Percentiles rank a stretch among this genome's conserved stretches.
phyloP scores from a whole-genome alignment of 805 yeast species.

The Candida schatavii region DNA sequence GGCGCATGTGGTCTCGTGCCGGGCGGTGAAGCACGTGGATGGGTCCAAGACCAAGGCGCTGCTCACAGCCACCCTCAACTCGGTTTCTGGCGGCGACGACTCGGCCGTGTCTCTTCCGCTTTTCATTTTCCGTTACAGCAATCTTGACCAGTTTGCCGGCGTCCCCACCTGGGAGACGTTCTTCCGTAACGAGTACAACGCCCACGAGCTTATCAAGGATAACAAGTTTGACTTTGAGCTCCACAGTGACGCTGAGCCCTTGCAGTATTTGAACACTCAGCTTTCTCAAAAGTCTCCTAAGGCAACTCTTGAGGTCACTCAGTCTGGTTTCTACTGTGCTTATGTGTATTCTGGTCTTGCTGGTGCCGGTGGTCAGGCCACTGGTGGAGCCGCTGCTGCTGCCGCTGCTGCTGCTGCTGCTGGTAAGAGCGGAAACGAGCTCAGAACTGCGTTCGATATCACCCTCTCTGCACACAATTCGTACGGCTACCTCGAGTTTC shows the following conservation, averaged over 20 bases:
- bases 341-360: conserved; percentile 12
- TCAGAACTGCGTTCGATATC: conserved; percentile 9
- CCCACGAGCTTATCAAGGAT: conserved; percentile 10
- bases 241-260: neutral
- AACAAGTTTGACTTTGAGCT: conserved; percentile 12
- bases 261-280: neutral
- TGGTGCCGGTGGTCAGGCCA: neutral
- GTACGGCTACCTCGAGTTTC: conserved; percentile 23
- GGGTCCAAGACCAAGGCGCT: neutral
- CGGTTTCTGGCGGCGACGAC: neutral
- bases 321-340: conserved; percentile 30
- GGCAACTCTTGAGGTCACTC: conserved; percentile 13
- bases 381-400: neutral
- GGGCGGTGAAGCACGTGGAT: neutral
- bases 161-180: conserved; percentile 12
- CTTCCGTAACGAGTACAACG: conserved; percentile 5
- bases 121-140: conserved; percentile 21
- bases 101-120: neutral
- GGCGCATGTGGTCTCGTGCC: neutral
- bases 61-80: neutral
- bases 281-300: conserved; percentile 2
- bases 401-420: neutral
- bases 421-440: conserved; percentile 5
- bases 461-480: conserved; percentile 14
- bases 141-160: conserved; percentile 18